Base-by-base conservation (phyloP, 208 protist species). In the Naegleria lovaniensis region DNA sequence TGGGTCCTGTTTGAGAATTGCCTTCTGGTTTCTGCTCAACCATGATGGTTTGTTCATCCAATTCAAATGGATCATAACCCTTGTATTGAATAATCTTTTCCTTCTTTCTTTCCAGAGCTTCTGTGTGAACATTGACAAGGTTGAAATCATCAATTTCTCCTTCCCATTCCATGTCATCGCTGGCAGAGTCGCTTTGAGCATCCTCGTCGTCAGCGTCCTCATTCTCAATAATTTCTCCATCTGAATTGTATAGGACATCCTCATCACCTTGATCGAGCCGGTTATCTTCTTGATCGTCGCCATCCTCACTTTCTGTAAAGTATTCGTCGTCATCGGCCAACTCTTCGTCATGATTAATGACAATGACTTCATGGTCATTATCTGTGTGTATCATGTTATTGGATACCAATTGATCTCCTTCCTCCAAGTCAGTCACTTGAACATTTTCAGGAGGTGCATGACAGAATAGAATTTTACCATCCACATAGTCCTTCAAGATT, bases 401-500 rank as follows among this genome's bases (percentile, higher is more conserved):
- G 11, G 43, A 87, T 55, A 3, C 19, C 22, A 58, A 29, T 25
- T 55, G 11, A 19, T 58, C 51, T n/a, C 22, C 22, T 55, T 87
- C 43, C 0, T 51, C 83, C 6, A 87, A 19, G 16, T 51, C 43
- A 87, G 11, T 25, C 11, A 55, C 83, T 58, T 87, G 51, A 55
- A 55, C 19, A 87, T 87, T 55, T 55, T 51, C 83, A 87, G 51
- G 83, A 55, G 83, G 51, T 22, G 55, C 6, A 67, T 67, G 55
- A 29, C 55, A 67, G 22, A 22, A 67, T 13, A 67, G 55, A 67
- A 67, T 67, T 67, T 67, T 67, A 79, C 96, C 96, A 85, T 96
- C 94, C 85, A 98, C 96, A 91, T 97, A 98, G 85, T 98, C 95
- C 92, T 99, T 99, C 85, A 99, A 94, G 52, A 99, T 91, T 87